Evolutionary conservation across 1,284 basidiomycete species (phyloP).

Genomic region (Pisolithus thermaeus): DNA sequence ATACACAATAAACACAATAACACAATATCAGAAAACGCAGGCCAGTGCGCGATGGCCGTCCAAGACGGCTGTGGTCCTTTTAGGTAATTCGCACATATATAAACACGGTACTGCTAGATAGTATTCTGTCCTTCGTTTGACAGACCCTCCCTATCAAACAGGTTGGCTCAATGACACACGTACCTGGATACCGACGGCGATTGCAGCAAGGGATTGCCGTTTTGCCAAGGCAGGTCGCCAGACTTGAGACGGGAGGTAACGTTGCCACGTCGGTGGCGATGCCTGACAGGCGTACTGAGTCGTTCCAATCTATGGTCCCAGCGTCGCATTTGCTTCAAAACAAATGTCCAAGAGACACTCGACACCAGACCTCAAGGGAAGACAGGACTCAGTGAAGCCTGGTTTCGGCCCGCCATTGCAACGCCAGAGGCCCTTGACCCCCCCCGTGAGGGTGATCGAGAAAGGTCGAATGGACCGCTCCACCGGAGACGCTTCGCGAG

Average conservation of each 20-base stretch:
- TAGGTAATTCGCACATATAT: too few relatives aligned
- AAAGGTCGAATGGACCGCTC: slow-evolving; percentile 39
- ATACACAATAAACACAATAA: too few relatives aligned
- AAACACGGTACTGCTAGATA: too few relatives aligned
- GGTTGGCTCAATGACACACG: slow-evolving; percentile 87
- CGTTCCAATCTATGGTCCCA: slow-evolving; percentile 37
- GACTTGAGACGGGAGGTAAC: slow-evolving; percentile 14
- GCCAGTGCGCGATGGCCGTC: too few relatives aligned
- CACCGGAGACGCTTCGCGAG: slow-evolving; percentile 39
- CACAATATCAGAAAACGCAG: too few relatives aligned
- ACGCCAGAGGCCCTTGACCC: slow-evolving; percentile 51
- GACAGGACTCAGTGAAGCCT: slow-evolving; percentile 36
- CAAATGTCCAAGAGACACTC: slow-evolving; percentile 21
- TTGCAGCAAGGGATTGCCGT: slow-evolving; percentile 85
- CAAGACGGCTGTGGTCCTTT: too few relatives aligned
- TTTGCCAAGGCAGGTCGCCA: slow-evolving; percentile 50
- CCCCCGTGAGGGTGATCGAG: slow-evolving; percentile 42
- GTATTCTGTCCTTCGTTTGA: neutral
- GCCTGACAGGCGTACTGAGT: slow-evolving; percentile 43
- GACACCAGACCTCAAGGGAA: slow-evolving; percentile 35
- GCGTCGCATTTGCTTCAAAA: slow-evolving; percentile 22
- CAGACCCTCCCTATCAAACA: slow-evolving; percentile 83
- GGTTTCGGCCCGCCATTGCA: slow-evolving; percentile 48
- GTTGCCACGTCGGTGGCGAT: slow-evolving; percentile 22
- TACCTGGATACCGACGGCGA: slow-evolving; percentile 83